These are phyloP conservation scores for Leersia perrieri DNA, from an alignment of 176 grass and related monocot genomes.

Conservation along the genomic window DNA sequence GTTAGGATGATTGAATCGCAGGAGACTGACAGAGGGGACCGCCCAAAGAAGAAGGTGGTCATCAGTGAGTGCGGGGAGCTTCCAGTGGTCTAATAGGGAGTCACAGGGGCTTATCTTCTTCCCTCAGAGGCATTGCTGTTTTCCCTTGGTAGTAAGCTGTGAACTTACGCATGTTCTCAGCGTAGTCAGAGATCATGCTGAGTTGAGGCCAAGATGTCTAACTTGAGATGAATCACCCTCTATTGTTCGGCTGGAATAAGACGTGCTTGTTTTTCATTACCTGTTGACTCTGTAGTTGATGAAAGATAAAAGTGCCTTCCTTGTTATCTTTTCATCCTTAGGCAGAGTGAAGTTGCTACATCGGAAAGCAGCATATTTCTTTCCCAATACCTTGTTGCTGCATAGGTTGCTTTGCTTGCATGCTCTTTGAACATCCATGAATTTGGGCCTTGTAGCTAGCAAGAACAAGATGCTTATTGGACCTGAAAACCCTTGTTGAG, in stretches of 20 bases:
- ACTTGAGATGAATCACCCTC: background rate
- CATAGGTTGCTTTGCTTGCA: background rate
- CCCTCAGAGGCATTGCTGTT: background rate
- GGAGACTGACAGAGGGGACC: constrained; percentile 89
- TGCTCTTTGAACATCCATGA: background rate
- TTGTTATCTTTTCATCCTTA: background rate
- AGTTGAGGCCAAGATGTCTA: background rate
- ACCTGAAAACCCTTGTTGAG: background rate
- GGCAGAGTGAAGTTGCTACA: background rate
- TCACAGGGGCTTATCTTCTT: background rate
- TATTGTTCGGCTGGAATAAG: constrained; percentile 27
- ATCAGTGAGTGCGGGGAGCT: constrained; percentile 81
- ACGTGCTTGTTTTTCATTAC: background rate
- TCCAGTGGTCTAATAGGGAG: constrained; percentile 59
- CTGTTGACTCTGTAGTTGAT: background rate
- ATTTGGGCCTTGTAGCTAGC: background rate
- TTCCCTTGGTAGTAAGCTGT: background rate
- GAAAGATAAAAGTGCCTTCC: background rate
- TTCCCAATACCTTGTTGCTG: background rate
- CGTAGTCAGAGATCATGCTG: constrained; percentile 10
- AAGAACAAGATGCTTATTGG: background rate
- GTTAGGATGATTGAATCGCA: constrained; percentile 63
- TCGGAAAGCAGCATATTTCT: background rate
- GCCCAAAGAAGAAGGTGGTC: constrained; percentile 80
- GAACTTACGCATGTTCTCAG: background rate